Evolutionary conservation across 1,139 yeast genomes (phyloP), one percentile per base, ranked within the genome.

Genomic region (Debaryomyces singareniensis): DNA sequence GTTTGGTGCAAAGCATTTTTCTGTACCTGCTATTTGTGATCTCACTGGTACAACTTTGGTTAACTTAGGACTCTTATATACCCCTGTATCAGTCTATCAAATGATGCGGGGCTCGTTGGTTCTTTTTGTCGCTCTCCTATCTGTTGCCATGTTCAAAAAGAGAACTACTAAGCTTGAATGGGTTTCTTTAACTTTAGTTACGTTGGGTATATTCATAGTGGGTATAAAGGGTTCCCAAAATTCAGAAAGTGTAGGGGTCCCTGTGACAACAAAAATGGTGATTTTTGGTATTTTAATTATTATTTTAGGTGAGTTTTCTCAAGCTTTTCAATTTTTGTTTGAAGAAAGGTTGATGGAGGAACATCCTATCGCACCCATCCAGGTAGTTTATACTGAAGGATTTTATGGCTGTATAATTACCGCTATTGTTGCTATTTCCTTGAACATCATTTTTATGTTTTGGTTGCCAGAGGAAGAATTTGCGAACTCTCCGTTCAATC

Each of bases 31-130:
- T 1, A 49, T 71, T 9, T 80, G 87, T 52, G 94, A 84, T 50
- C 66, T 83, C 33, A 49, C 71, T 28, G 91, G 81, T 3, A 83
- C 94, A 2, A 82, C 93, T 0, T 55, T 83, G 43, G 70, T 83
- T 73, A 80, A 82, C 43, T 53, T 82, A n/a, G 94, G 93, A 1
- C 63, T 84, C 38, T 53, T 82, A 11, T 75, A 77, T 49, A 77
- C 78, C 2, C 93, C 94, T 0, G 94, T 83, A n/a, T 79, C 89
- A 2, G 70, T 83, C 27, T 84, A 81, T 53, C 95, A 84, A 51
- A 84, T 84, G 94, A 77, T 82, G 10, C 64, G 94, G 40, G 94
- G 95, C 4, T 72, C 89, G 0, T 61, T 83, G 29, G 86, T 83
- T 26, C 58, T 84, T 26, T 82, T 81, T 58, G 94, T 83, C 20